Base-by-base conservation (phyloP, 2,329 filamentous ascomycete species). In the Trichoderma gracile region DNA sequence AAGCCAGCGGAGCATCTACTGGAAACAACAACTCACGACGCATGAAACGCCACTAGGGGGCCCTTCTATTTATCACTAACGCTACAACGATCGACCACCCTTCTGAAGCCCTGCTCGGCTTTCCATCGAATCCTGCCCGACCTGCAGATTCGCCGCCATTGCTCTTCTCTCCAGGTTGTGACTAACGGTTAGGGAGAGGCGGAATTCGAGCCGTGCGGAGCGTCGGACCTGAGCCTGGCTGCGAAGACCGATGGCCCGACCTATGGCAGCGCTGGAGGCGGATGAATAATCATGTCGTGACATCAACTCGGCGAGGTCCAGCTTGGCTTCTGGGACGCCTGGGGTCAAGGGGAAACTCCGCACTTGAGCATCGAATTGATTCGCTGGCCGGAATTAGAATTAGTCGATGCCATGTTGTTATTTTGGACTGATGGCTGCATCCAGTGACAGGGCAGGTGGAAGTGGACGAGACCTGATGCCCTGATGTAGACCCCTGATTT, bases 201-300 rank as follows among this genome's bases (percentile, higher is more conserved):
- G 52, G 60, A 63, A 49, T 63, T 55, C 40, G 25, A 23, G 19
- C 49, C 47, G 58, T 56, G 52, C 60, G 60, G 60, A 56, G 60
- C 30, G 43, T 63, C 60, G 60, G 60, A 63, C 60, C 46, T 38
- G 17, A 7, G 27, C 45, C n/a, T 23, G 30, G 6, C 9, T 56
- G 59, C 60, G 60, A 56, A 63, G 21, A 47, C 60, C 60, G 60
- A 63, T 43, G 52, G 40, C 17, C 60, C 60, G 60, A 25, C 60
- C 60, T 56, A 55, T 63, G 30, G 52, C 45, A 49, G 43, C 27
- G 21, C 27, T n/a, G 27, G 21, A 10, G 7, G 12, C 46, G 45
- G 60, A 30, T 63, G 60, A 63, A 33, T 63, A 55, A 63, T 56
- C 52, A 43, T 7, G 40, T 46, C 58, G 40, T 62, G 49, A 62